phyloP scores from a whole-genome alignment of 257 asterid genomes.

The Cynanchum wilfordii region DNA sequence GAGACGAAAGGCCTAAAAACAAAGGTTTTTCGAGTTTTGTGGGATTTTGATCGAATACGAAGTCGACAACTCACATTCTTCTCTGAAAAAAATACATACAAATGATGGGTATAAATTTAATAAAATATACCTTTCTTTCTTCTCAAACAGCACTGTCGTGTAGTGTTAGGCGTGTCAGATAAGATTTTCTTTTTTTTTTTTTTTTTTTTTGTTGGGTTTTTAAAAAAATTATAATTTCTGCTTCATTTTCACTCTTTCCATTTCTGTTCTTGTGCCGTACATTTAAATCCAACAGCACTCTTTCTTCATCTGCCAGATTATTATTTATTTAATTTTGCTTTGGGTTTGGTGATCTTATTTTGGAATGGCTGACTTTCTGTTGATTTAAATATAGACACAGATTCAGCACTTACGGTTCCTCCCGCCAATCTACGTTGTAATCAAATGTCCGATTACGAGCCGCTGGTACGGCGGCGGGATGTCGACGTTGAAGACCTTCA shows the following conservation, averaged over 20 bases:
- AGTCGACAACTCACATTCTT: background rate
- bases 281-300: background rate
- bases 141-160: background rate
- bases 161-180: background rate
- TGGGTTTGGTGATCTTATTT: background rate
- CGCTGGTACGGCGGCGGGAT: conserved; percentile 15
- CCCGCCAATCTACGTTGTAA: background rate
- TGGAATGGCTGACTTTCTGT: background rate
- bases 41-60: background rate
- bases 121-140: background rate
- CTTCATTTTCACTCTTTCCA: background rate
- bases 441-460: conserved; percentile 23
- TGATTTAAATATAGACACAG: background rate
- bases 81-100: too few relatives aligned
- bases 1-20: background rate
- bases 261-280: background rate
- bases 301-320: background rate
- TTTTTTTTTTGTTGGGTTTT: too few relatives aligned
- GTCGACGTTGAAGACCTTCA: conserved; percentile 13
- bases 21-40: background rate
- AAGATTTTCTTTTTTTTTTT: background rate
- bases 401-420: background rate
- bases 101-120: too few relatives aligned
- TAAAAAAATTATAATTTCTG: background rate
- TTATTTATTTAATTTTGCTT: background rate